Evolutionary conservation across 2,329 filamentous ascomycete genomes (phyloP).

Genomic region (Arthrobotrys sinensis): DNA sequence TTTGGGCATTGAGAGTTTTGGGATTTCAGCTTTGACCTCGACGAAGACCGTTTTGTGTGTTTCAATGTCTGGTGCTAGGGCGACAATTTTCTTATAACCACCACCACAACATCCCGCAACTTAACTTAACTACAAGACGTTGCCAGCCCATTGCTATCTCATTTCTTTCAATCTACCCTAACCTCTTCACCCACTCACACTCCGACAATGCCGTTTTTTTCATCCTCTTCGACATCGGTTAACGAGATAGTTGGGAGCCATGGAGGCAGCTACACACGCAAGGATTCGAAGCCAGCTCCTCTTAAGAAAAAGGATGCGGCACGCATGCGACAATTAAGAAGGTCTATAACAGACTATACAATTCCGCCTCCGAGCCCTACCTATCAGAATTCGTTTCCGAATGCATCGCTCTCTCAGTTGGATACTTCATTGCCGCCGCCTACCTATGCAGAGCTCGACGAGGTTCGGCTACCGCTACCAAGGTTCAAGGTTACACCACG

Average conservation of each 20-base stretch:
- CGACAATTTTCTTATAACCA: constrained; percentile 41
- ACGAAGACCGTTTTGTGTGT: constrained; percentile 45
- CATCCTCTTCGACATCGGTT: constrained; percentile 56
- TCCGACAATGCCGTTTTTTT: constrained; percentile 55
- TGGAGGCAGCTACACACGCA: constrained; percentile 48
- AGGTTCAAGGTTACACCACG: constrained; percentile 66
- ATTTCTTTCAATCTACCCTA: constrained; percentile 6
- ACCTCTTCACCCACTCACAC: background rate
- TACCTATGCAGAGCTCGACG: constrained; percentile 63
- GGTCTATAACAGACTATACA: constrained; percentile 62
- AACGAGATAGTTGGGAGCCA: constrained; percentile 52
- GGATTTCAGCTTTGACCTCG: constrained; percentile 55
- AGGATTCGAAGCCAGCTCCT: constrained; percentile 46
- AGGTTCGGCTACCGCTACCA: constrained; percentile 61
- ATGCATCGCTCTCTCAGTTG: constrained; percentile 58
- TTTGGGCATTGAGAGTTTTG: constrained; percentile 49
- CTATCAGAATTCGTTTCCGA: constrained; percentile 63
- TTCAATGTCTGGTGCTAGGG: constrained; percentile 58
- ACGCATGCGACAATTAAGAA: constrained; percentile 53
- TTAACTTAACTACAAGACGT: constrained; percentile 13
- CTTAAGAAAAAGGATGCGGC: constrained; percentile 42
- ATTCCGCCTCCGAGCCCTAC: constrained; percentile 59
- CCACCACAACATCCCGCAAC: constrained; percentile 15
- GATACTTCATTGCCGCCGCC: constrained; percentile 61
- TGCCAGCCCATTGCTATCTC: background rate